phyloP scores from a whole-genome alignment of 2,329 filamentous ascomycete species.

The Helotiales sp. region DNA sequence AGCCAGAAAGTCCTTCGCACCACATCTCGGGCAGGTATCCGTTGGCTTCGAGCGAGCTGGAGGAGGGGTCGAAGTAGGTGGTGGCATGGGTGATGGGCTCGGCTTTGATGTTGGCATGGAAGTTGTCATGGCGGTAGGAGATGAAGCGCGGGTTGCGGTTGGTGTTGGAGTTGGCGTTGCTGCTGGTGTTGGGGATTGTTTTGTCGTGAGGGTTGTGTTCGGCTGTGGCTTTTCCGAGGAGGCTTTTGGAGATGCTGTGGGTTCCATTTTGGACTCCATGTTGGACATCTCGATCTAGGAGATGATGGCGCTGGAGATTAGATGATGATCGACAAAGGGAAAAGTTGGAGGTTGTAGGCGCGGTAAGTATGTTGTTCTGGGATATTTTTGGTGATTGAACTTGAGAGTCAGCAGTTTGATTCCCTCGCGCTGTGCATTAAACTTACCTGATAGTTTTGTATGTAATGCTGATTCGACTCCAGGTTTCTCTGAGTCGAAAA shows the following conservation, averaged over 20 bases:
- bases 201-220: background rate
- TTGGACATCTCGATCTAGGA: background rate
- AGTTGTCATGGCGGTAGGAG: background rate
- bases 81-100: background rate
- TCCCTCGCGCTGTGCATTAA: background rate
- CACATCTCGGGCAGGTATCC: conserved; percentile 16
- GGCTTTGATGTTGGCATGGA: background rate
- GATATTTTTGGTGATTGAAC: background rate
- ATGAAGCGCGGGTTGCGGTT: background rate
- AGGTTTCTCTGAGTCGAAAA: background rate
- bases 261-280: background rate
- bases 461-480: background rate
- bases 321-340: background rate
- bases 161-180: background rate
- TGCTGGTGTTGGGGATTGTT: background rate
- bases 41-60: background rate
- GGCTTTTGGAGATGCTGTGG: background rate
- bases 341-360: background rate
- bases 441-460: conserved; percentile 4
- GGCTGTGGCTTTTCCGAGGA: background rate
- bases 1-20: conserved; percentile 6
- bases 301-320: background rate
- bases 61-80: background rate
- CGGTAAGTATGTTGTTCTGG: background rate
- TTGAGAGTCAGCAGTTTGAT: background rate